phyloP scores from a whole-genome alignment of 2,329 filamentous ascomycete species.

The Mycosphaerella sp. region DNA sequence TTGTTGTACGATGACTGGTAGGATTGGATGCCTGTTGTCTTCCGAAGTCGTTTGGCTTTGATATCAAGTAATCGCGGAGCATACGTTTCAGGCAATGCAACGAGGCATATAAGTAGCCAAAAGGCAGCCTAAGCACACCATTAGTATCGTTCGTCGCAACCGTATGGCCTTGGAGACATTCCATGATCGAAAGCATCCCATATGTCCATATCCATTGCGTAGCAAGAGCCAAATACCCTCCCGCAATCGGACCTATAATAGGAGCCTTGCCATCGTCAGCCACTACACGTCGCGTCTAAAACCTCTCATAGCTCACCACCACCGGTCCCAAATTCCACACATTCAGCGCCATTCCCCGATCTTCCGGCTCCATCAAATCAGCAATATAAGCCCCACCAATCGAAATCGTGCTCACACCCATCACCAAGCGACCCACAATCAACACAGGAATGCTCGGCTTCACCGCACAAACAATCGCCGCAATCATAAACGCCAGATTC shows the following conservation, averaged over 20 bases:
- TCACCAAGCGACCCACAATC: constrained; percentile 40
- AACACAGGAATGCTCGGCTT: constrained; percentile 40
- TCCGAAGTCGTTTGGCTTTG: not conserved
- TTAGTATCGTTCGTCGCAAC: not conserved
- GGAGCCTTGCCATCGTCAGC: constrained; percentile 17
- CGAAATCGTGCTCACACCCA: constrained; percentile 33
- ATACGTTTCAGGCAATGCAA: constrained; percentile 20
- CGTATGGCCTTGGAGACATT: not conserved
- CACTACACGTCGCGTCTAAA: not conserved
- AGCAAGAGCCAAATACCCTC: not conserved
- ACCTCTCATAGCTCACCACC: not conserved
- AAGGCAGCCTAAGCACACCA: constrained; percentile 15
- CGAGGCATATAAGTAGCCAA: constrained; percentile 8
- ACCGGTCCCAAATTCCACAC: constrained; percentile 13
- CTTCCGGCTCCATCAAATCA: constrained; percentile 17
- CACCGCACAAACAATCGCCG: constrained; percentile 34
- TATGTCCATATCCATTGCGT: constrained; percentile 10
- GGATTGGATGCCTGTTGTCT: constrained; percentile 39
- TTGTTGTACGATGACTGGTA: constrained; percentile 32
- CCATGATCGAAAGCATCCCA: not conserved
- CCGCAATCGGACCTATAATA: constrained; percentile 4
- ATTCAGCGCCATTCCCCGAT: constrained; percentile 5
- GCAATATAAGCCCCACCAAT: constrained; percentile 34
- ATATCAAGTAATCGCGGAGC: not conserved
- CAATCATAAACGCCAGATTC: constrained; percentile 30